Conservation (phyloP, 805 yeast genomes). For the Ogataea corticis region DNA sequence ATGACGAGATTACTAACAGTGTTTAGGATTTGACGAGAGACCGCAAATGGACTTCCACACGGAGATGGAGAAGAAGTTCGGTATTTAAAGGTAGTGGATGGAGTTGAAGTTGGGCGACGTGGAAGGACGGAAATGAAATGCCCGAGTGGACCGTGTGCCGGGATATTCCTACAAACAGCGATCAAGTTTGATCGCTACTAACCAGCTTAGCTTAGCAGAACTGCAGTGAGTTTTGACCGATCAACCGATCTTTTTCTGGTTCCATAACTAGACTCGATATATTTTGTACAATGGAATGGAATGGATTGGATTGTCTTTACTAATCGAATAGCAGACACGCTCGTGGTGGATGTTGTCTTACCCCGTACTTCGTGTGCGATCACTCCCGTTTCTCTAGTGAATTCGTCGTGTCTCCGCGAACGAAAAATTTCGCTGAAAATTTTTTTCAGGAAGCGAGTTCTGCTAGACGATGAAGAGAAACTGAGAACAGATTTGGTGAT, state of each 20-base stretch:
- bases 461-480: background rate
- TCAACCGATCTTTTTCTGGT: background rate
- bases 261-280: background rate
- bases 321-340: too few species aligned
- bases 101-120: background rate
- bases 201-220: background rate
- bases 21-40: slow-evolving; percentile 40
- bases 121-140: too few species aligned
- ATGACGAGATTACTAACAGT: slow-evolving; percentile 6
- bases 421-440: slow-evolving; percentile 8
- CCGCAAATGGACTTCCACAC: slow-evolving; percentile 60
- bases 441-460: slow-evolving; percentile 7
- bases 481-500: background rate
- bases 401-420: slow-evolving; percentile 4
- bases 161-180: too few species aligned
- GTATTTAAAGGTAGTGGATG: slow-evolving; percentile 36
- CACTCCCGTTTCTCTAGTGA: too few species aligned
- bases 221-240: background rate
- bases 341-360: too few species aligned
- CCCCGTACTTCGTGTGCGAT: too few species aligned
- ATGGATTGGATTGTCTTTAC: background rate
- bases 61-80: slow-evolving; percentile 68
- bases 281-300: background rate
- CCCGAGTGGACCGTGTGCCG: too few species aligned
- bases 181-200: too few species aligned